phyloP scores from a whole-genome alignment of 2,329 filamentous ascomycete genomes.

The Zymoseptoria crescenta region DNA sequence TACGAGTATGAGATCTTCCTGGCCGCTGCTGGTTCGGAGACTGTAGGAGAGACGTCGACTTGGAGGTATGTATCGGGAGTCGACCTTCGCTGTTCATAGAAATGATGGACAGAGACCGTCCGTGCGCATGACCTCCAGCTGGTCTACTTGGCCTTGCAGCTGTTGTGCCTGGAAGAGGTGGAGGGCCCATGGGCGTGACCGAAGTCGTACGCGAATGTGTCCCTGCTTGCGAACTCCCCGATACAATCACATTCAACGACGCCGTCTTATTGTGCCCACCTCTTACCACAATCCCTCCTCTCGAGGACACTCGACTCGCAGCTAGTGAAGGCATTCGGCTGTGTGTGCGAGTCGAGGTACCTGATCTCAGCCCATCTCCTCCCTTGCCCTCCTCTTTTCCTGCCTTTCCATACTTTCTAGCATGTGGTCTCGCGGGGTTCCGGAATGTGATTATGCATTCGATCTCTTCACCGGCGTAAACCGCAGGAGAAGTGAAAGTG shows the following conservation, averaged over 20 bases:
- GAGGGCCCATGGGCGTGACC: background rate
- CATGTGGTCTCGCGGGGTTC: constrained; percentile 57
- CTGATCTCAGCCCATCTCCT: background rate
- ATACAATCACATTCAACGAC: constrained; percentile 45
- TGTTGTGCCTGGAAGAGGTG: constrained; percentile 16
- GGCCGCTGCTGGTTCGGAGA: constrained; percentile 36
- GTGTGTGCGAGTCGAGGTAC: constrained; percentile 1
- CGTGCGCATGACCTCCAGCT: constrained; percentile 28
- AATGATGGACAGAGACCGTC: constrained; percentile 43
- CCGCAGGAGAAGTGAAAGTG: constrained; percentile 84
- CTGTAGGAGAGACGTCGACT: background rate
- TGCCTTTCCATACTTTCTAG: constrained; percentile 13
- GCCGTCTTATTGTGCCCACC: constrained; percentile 58
- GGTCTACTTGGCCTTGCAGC: constrained; percentile 37
- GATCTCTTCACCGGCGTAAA: constrained; percentile 93
- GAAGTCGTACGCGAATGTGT: background rate
- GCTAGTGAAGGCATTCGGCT: constrained; percentile 21
- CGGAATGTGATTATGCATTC: constrained; percentile 95
- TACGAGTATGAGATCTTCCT: constrained; percentile 61
- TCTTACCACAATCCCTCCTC: constrained; percentile 8
- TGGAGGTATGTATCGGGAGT: background rate
- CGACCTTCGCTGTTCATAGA: constrained; percentile 39
- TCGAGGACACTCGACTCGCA: constrained; percentile 12
- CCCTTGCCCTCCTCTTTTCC: constrained; percentile 3
- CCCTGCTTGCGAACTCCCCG: background rate